Base-by-base conservation (phyloP, 306 rosid species). In the Vigna radiata region DNA sequence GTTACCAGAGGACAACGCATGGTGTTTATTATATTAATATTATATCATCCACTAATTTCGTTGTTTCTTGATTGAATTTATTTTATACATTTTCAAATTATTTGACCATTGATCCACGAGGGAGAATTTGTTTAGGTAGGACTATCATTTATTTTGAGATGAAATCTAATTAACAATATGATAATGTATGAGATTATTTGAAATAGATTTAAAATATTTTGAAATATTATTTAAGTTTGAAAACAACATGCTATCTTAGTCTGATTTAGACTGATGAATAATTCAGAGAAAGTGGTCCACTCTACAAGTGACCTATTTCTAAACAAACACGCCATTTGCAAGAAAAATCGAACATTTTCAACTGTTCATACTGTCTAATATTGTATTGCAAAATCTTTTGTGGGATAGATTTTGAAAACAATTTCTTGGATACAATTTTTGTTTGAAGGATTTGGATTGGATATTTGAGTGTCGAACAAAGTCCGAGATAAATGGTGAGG, bases 261-360 rank as follows among this genome's bases (percentile, higher is more conserved):
- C 9, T 77, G 82, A 82, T 77, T 68, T 41, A 27, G 85, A 76
- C 56, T 52, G 67, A 62, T 59, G 61, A 76, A 43, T 76, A 69
- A 31, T 61, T 49, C 68, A 41, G 47, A 67, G 31, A 55, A 58
- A 43, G 43, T 75, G 37, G 37, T 66, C 70, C 70, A 66, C 29
- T 39, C 7, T 12, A 43, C 10, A 27, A 37, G n/a, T 64, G 16
- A 17, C 14, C 75, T 15, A 46, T 76, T 70, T 77, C 58, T 31
- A 47, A n/a, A 54, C 39, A 44, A 33, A 33, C 82, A 81, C 81
- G 81, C 68, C 73, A 76, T 17, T 69, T 50, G 23, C 73, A 61
- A 68, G 61, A 49, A 81, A 41, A 75, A 27, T 41, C 25, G 25
- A 81, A 41, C 69, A 61, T 61, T 81, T 61, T 61, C 55, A 17